Evolutionary conservation across 805 yeast genomes (phyloP), one percentile per base, ranked within the genome.

Genomic region (Naumovozyma castellii): DNA sequence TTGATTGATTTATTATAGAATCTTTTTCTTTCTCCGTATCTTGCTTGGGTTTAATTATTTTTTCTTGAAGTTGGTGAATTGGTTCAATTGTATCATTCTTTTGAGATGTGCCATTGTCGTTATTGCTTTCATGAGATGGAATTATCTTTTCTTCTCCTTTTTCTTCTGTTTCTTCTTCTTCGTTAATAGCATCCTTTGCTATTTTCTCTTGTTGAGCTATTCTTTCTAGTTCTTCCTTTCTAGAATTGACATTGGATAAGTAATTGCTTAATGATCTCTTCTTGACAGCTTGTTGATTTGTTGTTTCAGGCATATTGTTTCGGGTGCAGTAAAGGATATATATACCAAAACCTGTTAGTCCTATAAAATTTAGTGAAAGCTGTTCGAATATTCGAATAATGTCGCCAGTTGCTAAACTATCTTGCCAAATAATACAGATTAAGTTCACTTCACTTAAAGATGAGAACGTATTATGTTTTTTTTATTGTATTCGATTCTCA

Each of bases 261-360:
- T 60, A 60, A 33, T 59, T 59, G 30, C 64, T 54, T 34, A 60
- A 36, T 1, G 64, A 57, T 37, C 63, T 50, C 31, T 46, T 56
- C 44, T 57, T 59, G 3, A 50, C 49, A 14, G 50, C 37, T 18
- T 36, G 48, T 19, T 38, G 27, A 32, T 15, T 34, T 32, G 10
- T 17, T 15, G 17, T 34, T 34, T 28, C 27, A 22, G 27, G 27
- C 27, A 22, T 22, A 6, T 22, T 10, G 6, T 22, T 10, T 6
- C 6, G 10, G 6, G 27, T 22, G 6, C 27, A 22, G 6, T 22
- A 22, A 10, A 22, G 10, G 10, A 22, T 22, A 22, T 22, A 10
- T n/a, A 22, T 22, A 22, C 27, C 10, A 22, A 22, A 22, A n/a
- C n/a, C n/a, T n/a, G n/a, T n/a, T n/a, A n/a, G n/a, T n/a, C n/a